Percentiles rank a stretch among this genome's conserved stretches.
phyloP scores from a whole-genome alignment of 306 rosid genomes.

The Lathyrus oleraceus region DNA sequence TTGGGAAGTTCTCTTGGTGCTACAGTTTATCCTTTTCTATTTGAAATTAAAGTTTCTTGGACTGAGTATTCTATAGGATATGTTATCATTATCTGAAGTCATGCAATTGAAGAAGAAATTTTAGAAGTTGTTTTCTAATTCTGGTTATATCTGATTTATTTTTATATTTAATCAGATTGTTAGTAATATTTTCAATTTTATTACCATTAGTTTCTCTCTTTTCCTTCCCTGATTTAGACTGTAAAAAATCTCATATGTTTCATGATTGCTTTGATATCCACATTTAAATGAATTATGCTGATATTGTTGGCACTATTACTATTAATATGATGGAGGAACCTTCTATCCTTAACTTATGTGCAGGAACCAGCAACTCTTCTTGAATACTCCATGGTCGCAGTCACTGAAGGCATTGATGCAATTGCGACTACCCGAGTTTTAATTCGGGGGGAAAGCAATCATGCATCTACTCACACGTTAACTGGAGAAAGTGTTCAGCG shows the following conservation, averaged over 20 bases:
- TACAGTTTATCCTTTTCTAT: background rate
- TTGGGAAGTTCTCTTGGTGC: background rate
- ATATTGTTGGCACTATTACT: conserved; percentile 13
- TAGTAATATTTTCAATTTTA: conserved; percentile 11
- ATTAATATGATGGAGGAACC: conserved; percentile 21
- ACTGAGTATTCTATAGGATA: background rate
- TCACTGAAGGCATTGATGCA: conserved; percentile 98
- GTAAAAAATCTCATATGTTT: conserved; percentile 11
- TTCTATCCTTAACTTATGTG: conserved; percentile 21
- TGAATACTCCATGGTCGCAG: conserved; percentile 85
- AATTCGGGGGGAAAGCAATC: conserved; percentile 57
- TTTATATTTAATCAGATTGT: background rate
- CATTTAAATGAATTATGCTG: conserved; percentile 11
- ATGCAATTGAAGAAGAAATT: too few species aligned
- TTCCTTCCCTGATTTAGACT: background rate
- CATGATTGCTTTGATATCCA: background rate
- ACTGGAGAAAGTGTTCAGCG: conserved; percentile 69
- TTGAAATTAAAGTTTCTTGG: conserved; percentile 10
- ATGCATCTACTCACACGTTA: conserved; percentile 47
- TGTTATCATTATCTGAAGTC: too few species aligned
- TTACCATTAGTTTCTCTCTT: background rate
- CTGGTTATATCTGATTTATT: background rate
- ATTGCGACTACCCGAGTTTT: conserved; percentile 89
- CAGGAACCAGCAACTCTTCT: conserved; percentile 85
- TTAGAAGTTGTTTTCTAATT: too few species aligned